Evolutionary conservation across 148 eudicot genomes (phyloP).

Genomic region (Amaranthus palmeri): DNA sequence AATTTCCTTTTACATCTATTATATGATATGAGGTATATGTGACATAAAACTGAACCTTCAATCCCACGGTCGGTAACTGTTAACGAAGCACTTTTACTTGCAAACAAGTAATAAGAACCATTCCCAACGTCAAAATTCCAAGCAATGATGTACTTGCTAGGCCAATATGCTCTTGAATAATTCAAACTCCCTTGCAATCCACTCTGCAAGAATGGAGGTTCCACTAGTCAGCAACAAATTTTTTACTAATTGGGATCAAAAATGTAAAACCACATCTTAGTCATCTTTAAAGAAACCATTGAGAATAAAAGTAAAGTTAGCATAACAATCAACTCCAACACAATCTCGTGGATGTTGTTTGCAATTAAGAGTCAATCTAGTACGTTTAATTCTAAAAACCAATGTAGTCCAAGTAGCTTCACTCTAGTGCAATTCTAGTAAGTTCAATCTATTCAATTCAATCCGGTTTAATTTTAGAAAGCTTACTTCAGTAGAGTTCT

Average conservation of each 20-base stretch:
- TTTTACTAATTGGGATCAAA: neutral
- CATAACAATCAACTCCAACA: too few relatives aligned
- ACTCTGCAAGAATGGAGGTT: constrained; percentile 18
- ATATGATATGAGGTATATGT: neutral
- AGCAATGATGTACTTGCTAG: constrained; percentile 57
- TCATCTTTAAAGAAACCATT: too few relatives aligned
- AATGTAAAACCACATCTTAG: neutral
- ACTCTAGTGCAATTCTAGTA: too few relatives aligned
- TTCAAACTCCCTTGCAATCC: constrained; percentile 48
- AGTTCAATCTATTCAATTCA: too few relatives aligned
- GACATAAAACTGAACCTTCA: constrained; percentile 41
- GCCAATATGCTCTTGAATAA: constrained; percentile 81
- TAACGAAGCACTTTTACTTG: constrained; percentile 64
- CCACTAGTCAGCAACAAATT: neutral
- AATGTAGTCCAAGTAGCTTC: too few relatives aligned
- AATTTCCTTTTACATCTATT: neutral
- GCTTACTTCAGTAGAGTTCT: too few relatives aligned
- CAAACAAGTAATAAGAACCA: constrained; percentile 61
- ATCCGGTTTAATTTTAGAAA: too few relatives aligned
- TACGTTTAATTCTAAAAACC: too few relatives aligned
- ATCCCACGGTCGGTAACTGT: constrained; percentile 47
- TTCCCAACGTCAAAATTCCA: constrained; percentile 63
- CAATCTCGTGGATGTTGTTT: too few relatives aligned
- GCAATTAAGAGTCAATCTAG: too few relatives aligned
- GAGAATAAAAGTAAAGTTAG: too few relatives aligned